phyloP scores from a whole-genome alignment of 2,329 filamentous ascomycete species.

The Fusarium abutilonis region DNA sequence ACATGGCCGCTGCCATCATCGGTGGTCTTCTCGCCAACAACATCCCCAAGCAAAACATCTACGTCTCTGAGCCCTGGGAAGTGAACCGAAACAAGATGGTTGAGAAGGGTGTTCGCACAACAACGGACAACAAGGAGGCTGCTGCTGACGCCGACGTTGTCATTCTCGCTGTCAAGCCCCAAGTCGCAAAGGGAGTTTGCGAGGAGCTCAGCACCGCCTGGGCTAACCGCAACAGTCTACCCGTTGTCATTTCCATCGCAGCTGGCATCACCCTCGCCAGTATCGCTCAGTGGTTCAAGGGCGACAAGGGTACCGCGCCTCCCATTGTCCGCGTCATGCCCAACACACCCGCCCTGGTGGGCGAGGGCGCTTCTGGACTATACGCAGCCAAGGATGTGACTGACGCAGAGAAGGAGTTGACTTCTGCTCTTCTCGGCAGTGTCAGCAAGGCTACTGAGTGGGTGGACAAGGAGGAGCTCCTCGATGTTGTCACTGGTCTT shows the following conservation, averaged over 20 bases:
- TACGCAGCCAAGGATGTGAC: conserved; percentile 57
- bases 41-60: conserved; percentile 57
- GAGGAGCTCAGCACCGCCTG: conserved; percentile 57
- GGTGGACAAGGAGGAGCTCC: conserved; percentile 60
- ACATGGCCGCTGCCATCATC: conserved; percentile 64
- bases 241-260: conserved; percentile 60
- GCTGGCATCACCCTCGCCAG: conserved; percentile 60
- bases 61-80: conserved; percentile 62
- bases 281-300: conserved; percentile 55
- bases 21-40: conserved; percentile 57
- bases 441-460: conserved; percentile 61
- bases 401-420: conserved; percentile 54
- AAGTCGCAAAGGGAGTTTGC: conserved; percentile 59
- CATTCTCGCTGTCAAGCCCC: conserved; percentile 63
- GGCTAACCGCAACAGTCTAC: conserved; percentile 48
- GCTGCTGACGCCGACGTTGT: conserved; percentile 56
- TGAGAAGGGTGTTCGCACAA: conserved; percentile 57
- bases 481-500: conserved; percentile 61
- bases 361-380: conserved; percentile 61
- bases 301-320: conserved; percentile 51
- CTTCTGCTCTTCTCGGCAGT: conserved; percentile 55
- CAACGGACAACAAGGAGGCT: conserved; percentile 58
- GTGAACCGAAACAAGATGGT: conserved; percentile 62
- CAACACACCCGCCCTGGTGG: conserved; percentile 61
- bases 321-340: conserved; percentile 63